Conservation (phyloP, 1,284 basidiomycete species). For the Trametes versicolor region DNA sequence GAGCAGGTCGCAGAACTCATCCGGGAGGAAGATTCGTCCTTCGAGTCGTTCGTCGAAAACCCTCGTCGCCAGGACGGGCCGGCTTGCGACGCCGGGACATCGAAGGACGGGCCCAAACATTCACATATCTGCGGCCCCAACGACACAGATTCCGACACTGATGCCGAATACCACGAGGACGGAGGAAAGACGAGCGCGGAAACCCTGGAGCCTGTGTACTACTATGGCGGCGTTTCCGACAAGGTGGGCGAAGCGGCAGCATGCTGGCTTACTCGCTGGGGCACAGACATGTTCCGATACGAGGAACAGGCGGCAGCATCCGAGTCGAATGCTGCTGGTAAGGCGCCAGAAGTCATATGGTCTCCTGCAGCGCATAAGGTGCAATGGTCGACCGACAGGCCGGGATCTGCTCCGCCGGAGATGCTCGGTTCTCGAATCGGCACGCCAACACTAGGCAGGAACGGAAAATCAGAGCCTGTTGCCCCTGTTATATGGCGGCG, state of each 20-base stretch:
- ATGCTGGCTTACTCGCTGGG: constrained; percentile 92
- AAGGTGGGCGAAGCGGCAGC: constrained; percentile 92
- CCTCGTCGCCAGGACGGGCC: neutral
- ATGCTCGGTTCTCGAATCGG: constrained; percentile 21
- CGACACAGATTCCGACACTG: constrained; percentile 26
- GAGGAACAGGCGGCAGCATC: constrained; percentile 58
- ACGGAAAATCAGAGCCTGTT: constrained; percentile 28
- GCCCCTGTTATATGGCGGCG: constrained; percentile 71
- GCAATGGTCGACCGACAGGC: constrained; percentile 22
- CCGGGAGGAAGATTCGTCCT: constrained; percentile 37
- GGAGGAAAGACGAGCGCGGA: constrained; percentile 31
- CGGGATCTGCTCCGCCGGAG: constrained; percentile 33
- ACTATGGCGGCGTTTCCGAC: constrained; percentile 86
- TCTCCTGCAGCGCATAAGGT: constrained; percentile 18
- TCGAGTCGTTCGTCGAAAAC: constrained; percentile 12
- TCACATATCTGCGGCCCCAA: constrained; percentile 35
- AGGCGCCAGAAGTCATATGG: constrained; percentile 14
- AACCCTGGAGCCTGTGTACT: constrained; percentile 51
- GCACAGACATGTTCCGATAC: constrained; percentile 75
- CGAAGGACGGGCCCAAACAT: constrained; percentile 47
- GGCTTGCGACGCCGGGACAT: neutral
- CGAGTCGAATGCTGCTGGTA: neutral
- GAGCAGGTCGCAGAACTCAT: constrained; percentile 71
- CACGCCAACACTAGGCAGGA: neutral
- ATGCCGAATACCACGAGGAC: constrained; percentile 39